Percentiles rank a stretch among this genome's conserved stretches.
Evolutionary conservation across 73 alveolate genomes (phyloP).

Genomic region (Symbiodinium natans): DNA sequence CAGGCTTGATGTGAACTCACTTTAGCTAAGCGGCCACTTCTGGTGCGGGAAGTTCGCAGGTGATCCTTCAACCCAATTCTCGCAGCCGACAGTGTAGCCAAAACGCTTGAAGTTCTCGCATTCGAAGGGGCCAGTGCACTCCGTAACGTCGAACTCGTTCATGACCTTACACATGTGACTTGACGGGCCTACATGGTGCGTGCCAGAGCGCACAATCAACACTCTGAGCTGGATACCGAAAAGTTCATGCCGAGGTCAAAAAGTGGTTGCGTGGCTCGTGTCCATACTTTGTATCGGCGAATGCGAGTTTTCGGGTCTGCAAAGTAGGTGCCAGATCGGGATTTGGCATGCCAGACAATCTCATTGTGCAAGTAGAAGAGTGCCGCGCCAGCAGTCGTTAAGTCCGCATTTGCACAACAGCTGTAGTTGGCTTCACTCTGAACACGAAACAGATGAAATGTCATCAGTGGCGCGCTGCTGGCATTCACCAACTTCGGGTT

Average conservation of each 20-base stretch:
- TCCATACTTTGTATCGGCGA: conserved; percentile 49
- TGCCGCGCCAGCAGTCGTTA: conserved; percentile 90
- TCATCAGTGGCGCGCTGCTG: conserved; percentile 12
- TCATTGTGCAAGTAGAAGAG: conserved; percentile 74
- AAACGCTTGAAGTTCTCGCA: conserved; percentile 82
- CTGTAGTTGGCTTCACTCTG: conserved; percentile 78
- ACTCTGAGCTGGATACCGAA: not conserved
- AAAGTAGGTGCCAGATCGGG: conserved; percentile 62
- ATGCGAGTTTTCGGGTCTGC: conserved; percentile 87
- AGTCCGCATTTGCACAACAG: conserved; percentile 86
- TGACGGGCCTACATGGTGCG: too few species aligned
- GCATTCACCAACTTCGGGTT: conserved; percentile 23
- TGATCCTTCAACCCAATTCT: conserved; percentile 79
- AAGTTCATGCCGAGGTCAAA: conserved; percentile 88
- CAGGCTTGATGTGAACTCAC: not conserved
- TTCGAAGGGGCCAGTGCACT: conserved; percentile 88
- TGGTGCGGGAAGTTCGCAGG: conserved; percentile 76
- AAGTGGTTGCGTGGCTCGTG: conserved; percentile 73
- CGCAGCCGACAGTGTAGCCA: conserved; percentile 93
- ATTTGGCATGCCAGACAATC: conserved; percentile 88
- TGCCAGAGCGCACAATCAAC: not conserved
- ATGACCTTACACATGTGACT: conserved; percentile 6
- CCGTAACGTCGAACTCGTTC: conserved; percentile 89
- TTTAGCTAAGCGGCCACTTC: conserved; percentile 46
- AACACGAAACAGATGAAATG: conserved; percentile 76